phyloP scores from a whole-genome alignment of 208 protist genomes.

The Leishmania mexicana region DNA sequence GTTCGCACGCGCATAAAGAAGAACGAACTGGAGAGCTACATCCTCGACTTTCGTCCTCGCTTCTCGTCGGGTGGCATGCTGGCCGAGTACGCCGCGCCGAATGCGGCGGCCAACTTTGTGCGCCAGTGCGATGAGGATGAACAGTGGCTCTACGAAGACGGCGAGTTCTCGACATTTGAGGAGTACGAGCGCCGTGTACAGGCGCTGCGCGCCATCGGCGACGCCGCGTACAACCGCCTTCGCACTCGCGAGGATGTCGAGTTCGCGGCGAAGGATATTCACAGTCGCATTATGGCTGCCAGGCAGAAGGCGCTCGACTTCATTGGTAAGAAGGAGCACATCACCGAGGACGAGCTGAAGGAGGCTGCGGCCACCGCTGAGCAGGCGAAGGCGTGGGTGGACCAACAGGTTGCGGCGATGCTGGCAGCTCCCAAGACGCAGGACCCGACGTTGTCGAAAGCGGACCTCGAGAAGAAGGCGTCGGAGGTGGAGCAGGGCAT shows the following conservation, averaged over 20 bases:
- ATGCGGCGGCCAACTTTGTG: constrained; percentile 59
- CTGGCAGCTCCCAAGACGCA: constrained; percentile 48
- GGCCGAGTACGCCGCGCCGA: constrained; percentile 59
- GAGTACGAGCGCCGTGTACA: constrained; percentile 75
- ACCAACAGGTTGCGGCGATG: constrained; percentile 48
- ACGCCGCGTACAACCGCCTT: constrained; percentile 62
- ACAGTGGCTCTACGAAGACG: constrained; percentile 92
- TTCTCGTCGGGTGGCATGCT: constrained; percentile 71
- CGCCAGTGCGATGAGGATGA: constrained; percentile 71
- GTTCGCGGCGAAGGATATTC: constrained; percentile 59
- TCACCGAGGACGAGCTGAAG: constrained; percentile 82
- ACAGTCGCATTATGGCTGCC: constrained; percentile 36
- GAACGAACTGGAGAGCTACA: constrained; percentile 93
- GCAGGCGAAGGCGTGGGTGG: constrained; percentile 60
- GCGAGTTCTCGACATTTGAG: constrained; percentile 64
- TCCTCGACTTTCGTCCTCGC: constrained; percentile 81
- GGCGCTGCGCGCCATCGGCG: constrained; percentile 80
- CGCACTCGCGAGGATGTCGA: constrained; percentile 66
- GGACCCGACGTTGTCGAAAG: constrained; percentile 38
- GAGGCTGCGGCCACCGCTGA: constrained; percentile 54
- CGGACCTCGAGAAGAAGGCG: constrained; percentile 43
- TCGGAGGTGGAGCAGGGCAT: constrained; percentile 44
- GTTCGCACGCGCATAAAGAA: constrained; percentile 80
- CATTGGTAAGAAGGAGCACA: constrained; percentile 71
- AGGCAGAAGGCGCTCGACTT: constrained; percentile 52